Evolutionary conservation across 805 yeast species (phyloP).

Genomic region (Candida palmyrensis): DNA sequence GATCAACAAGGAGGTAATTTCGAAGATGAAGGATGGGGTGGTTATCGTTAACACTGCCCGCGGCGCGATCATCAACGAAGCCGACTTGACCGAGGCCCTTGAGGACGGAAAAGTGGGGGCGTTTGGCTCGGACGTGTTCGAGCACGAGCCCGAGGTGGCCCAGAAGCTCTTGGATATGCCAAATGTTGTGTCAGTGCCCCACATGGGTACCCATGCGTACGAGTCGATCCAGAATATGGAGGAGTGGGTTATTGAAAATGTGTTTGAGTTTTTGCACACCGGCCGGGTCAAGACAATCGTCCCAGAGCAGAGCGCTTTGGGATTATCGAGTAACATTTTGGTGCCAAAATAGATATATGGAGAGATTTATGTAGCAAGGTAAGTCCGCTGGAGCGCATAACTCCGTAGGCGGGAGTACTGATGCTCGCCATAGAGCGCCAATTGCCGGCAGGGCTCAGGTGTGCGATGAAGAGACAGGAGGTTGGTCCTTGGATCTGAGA

Average conservation of each 20-base stretch:
- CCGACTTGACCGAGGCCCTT: conserved; percentile 49
- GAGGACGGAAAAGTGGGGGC: conserved; percentile 60
- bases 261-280: conserved; percentile 47
- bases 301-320: conserved; percentile 60
- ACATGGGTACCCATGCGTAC: conserved; percentile 77
- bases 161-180: conserved; percentile 57
- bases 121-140: conserved; percentile 74
- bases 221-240: conserved; percentile 83
- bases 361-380: background rate
- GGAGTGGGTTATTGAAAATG: conserved; percentile 66
- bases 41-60: conserved; percentile 81
- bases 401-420: too few relatives aligned
- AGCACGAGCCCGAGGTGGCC: conserved; percentile 67
- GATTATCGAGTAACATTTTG: conserved; percentile 15
- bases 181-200: conserved; percentile 77
- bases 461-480: too few relatives aligned
- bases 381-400: too few relatives aligned
- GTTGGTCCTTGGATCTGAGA: too few relatives aligned
- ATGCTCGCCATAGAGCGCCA: too few relatives aligned
- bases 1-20: conserved; percentile 54
- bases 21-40: conserved; percentile 74
- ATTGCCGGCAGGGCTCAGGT: too few relatives aligned
- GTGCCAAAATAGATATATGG: conserved; percentile 1
- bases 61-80: conserved; percentile 76
- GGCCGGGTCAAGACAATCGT: conserved; percentile 74